These are phyloP conservation scores for Claviceps spartinae DNA, from an alignment of 2,329 filamentous ascomycete genomes.

Conservation along the genomic window DNA sequence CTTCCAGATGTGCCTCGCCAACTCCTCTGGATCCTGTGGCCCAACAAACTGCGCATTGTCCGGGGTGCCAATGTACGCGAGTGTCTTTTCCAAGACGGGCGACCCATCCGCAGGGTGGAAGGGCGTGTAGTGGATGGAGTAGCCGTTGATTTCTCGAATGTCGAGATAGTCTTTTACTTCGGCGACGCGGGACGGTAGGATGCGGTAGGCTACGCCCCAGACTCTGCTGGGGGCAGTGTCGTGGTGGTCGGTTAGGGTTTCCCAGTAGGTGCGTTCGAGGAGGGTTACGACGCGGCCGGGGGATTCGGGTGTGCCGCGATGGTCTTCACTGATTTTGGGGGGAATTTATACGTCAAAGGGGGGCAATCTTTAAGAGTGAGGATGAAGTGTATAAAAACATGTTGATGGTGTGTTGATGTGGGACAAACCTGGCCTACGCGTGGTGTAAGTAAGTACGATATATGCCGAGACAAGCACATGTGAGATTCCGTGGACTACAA, in stretches of 20 bases:
- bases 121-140: constrained; percentile 80
- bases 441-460: neutral
- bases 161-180: constrained; percentile 85
- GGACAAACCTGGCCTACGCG: constrained; percentile 5
- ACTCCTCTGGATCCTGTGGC: constrained; percentile 59
- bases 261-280: constrained; percentile 75
- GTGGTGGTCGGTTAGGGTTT: constrained; percentile 56
- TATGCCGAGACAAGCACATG: neutral
- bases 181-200: constrained; percentile 54
- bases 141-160: constrained; percentile 94
- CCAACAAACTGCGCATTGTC: constrained; percentile 87
- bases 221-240: constrained; percentile 50
- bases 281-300: constrained; percentile 90
- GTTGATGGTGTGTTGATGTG: neutral
- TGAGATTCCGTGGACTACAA: too few species aligned
- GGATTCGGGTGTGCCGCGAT: constrained; percentile 75
- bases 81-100: constrained; percentile 33
- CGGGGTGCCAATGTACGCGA: constrained; percentile 92
- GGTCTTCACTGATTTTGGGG: constrained; percentile 57
- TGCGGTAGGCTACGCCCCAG: constrained; percentile 90
- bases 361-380: neutral
- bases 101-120: constrained; percentile 46
- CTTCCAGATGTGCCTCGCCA: constrained; percentile 68
- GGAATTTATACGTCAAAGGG: neutral
- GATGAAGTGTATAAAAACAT: neutral